A percentile compares a stretch with the other conserved stretches of the same genome.
phyloP scores from a whole-genome alignment of 257 asterid species.

The Plectranthus barbatus region DNA sequence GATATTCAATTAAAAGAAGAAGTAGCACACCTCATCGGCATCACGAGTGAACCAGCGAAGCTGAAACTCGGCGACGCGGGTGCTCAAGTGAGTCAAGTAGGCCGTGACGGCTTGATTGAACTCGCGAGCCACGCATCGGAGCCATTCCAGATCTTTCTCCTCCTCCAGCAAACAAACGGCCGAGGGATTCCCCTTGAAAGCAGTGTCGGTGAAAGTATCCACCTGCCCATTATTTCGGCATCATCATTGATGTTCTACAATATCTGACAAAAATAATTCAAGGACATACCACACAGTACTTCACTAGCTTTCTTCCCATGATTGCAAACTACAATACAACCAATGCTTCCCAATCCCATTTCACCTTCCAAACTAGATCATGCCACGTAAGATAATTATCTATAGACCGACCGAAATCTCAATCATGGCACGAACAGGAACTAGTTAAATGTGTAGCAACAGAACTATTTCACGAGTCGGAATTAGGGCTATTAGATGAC shows the following conservation, averaged over 20 bases:
- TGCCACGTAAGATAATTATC: too few species aligned
- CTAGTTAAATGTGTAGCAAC: too few species aligned
- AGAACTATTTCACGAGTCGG: too few species aligned
- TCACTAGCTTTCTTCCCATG: constrained; percentile 36
- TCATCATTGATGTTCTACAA: neutral
- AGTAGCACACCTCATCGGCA: neutral
- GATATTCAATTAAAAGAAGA: too few species aligned
- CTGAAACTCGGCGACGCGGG: neutral
- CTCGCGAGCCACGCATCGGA: constrained; percentile 10
- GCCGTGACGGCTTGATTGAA: constrained; percentile 14
- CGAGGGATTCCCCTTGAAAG: constrained; percentile 6
- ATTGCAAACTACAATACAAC: too few species aligned
- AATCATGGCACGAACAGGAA: too few species aligned
- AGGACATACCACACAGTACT: constrained; percentile 22
- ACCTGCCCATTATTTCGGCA: neutral
- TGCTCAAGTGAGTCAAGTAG: constrained; percentile 47
- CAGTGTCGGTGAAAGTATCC: neutral
- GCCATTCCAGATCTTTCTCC: constrained; percentile 11
- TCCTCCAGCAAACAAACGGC: constrained; percentile 8
- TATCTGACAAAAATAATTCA: too few species aligned
- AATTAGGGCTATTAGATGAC: too few species aligned
- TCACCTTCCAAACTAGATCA: too few species aligned
- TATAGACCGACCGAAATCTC: too few species aligned
- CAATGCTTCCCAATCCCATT: too few species aligned
- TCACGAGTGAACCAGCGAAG: constrained; percentile 20